Conservation (phyloP, 2,329 filamentous ascomycete genomes). For the Xylariaceae sp. region DNA sequence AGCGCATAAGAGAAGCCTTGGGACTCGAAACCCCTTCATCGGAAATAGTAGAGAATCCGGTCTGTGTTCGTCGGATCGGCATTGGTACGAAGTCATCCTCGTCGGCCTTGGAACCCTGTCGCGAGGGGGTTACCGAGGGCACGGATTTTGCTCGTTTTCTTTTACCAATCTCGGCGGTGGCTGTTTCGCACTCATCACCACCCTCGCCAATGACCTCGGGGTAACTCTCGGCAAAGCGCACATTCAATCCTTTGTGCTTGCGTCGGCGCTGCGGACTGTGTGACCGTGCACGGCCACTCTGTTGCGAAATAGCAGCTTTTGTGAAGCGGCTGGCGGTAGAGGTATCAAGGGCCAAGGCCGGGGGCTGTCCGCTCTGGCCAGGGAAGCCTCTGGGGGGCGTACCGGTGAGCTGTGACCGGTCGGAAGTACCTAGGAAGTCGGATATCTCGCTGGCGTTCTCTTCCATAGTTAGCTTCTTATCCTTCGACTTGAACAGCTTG, state of each 20-base stretch:
- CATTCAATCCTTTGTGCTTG: constrained; percentile 58
- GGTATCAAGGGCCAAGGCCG: constrained; percentile 50
- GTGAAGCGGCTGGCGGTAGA: constrained; percentile 51
- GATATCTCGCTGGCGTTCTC: constrained; percentile 48
- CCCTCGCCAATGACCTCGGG: constrained; percentile 87
- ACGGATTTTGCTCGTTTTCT: constrained; percentile 43
- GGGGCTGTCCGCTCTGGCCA: constrained; percentile 29
- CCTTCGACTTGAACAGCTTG: constrained; percentile 49
- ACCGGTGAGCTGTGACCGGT: constrained; percentile 51
- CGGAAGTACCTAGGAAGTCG: constrained; percentile 53
- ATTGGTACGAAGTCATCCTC: constrained; percentile 48
- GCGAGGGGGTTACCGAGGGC: constrained; percentile 31
- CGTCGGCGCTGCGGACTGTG: constrained; percentile 45
- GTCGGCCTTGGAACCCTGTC: constrained; percentile 27
- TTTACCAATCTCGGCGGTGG: constrained; percentile 65
- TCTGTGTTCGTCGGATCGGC: constrained; percentile 53
- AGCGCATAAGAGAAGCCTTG: constrained; percentile 10
- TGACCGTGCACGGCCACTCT: constrained; percentile 41
- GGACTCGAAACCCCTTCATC: constrained; percentile 22
- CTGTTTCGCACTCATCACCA: constrained; percentile 75
- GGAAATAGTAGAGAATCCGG: constrained; percentile 43
- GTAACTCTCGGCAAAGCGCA: constrained; percentile 65
- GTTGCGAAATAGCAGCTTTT: constrained; percentile 44
- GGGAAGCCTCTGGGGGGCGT: constrained; percentile 39
- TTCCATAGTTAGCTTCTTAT: constrained; percentile 36